Evolutionary conservation across 1,139 yeast species (phyloP), one percentile per base, ranked within the genome.

Genomic region (Taphrina wiesneri): DNA sequence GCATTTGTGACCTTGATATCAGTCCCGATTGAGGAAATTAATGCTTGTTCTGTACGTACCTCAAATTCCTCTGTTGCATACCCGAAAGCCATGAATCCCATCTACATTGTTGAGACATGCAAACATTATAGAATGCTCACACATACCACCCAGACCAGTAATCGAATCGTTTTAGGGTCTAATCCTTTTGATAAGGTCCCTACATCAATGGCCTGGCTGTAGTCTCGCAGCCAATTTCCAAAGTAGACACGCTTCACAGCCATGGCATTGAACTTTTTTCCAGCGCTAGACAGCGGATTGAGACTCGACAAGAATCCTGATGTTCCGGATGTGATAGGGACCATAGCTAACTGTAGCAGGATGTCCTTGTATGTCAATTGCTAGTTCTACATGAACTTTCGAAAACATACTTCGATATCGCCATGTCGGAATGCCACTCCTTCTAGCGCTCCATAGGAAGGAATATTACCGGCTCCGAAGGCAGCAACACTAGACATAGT

Each of bases 401-500:
- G 56, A 23, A 17, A 1, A 6, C 2, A 9, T 23, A 52, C 56
- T 34, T 72, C 74, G 28, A 72, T 71, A 47, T 72, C 73, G 23
- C 74, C 74, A 65, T 72, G 74, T 11, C 74, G 66, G 63, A 70
- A 72, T 56, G 71, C 72, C 36, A 65, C 56, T 36, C 74, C 73
- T 56, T 71, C 73, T 21, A 72, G 63, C 1, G 68, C 67, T 2
- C 73, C 72, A 17, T 68, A 67, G 1, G 72, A 69, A 15, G 74
- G 74, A 34, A 72, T 70, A 54, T 71, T 71, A n/a, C 74, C 74
- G 17, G 74, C 74, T 17, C 74, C 74, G 64, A 72, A 72, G 39
- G 74, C 74, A n/a, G 30, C 26, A 15, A 28, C 66, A 21, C 19
- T 11, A 9, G 43, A 39, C 1, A 39, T 39, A 6, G 43, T 11